A percentile compares a stretch with the other conserved stretches of the same genome.
Conservation (phyloP, 2,329 filamentous ascomycete genomes). For the Neoscytalidium dimidiatum region DNA sequence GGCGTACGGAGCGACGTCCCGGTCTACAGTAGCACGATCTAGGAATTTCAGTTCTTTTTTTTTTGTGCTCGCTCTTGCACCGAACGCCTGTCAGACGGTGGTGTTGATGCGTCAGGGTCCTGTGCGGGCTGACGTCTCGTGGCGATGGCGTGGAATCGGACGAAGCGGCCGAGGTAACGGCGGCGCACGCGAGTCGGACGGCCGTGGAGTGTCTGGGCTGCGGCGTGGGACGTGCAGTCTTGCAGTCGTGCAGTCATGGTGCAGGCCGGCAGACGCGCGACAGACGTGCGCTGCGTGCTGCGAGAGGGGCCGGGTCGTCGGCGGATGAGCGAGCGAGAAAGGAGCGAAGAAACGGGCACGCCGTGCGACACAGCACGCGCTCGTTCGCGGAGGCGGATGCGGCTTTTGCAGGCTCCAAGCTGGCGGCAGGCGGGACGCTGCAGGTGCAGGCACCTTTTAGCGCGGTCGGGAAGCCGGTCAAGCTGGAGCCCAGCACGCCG, state of each 20-base stretch:
- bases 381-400: conserved; percentile 7
- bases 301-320: not conserved
- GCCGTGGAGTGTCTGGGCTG: not conserved
- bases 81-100: not conserved
- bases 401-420: not conserved
- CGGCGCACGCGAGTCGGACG: conserved; percentile 5
- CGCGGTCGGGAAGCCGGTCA: conserved; percentile 9
- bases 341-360: not conserved
- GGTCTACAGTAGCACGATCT: conserved; percentile 2
- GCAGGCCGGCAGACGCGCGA: not conserved
- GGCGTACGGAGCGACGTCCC: conserved; percentile 16
- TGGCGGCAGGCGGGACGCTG: not conserved
- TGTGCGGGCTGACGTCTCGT: not conserved
- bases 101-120: not conserved
- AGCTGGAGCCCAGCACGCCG: not conserved
- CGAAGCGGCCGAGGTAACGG: not conserved
- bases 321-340: not conserved
- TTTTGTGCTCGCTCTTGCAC: not conserved
- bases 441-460: conserved; percentile 15
- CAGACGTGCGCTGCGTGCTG: not conserved
- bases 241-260: not conserved
- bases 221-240: not conserved
- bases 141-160: conserved; percentile 9
- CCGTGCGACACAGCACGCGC: conserved; percentile 7
- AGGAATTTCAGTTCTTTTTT: conserved; percentile 2